Base-by-base conservation (phyloP, 306 rosid species). In the Erythrophleum fordii region DNA sequence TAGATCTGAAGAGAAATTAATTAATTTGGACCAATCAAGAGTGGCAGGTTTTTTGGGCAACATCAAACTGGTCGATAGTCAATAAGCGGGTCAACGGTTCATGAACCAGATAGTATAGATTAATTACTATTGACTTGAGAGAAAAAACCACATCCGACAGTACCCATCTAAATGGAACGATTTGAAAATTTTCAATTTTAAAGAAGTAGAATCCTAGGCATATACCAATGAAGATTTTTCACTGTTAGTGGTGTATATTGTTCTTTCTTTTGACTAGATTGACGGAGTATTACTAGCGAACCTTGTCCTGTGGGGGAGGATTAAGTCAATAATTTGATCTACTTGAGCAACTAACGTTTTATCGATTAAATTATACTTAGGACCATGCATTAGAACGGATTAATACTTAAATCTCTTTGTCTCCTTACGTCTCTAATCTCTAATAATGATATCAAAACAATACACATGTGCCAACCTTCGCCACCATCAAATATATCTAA, bases 31-130 rank as follows among this genome's bases (percentile, higher is more conserved):
- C 66, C 39, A 26, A 25, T 14, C 26, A 59, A 26, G 18, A 6
- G 1, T 26, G 66, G 37, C 37, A 26, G 16, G 66, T 26, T 13
- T 25, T 6, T 58, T 58, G 34, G 35, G 35, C 65, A 11, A 34
- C 34, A 5, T 58, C 64, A 58, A 25, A 58, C 25, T 58, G 64
- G 17, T 58, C 17, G 17, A 5, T 25, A 25, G 25, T 25, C 13
- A 8, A 14, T 55, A 20, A 16, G 77, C 67, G 75, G 75, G 82
- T 80, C 90, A 81, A 79, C 80, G 81, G 46, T 70, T 62, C 82
- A 80, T 82, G 77, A 84, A 77, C 53, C 25, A 62, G 66, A 69
- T 73, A n/a, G n/a, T n/a, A n/a, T n/a, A n/a, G n/a, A n/a, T n/a
- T n/a, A 51, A 62, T 35, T 64, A 34, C 2, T 53, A 53, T 82